Percentiles rank a stretch among this genome's conserved stretches.
These are phyloP conservation scores for Xylaria polymorpha DNA, from an alignment of 2,329 filamentous ascomycete genomes.

Conservation along the genomic window DNA sequence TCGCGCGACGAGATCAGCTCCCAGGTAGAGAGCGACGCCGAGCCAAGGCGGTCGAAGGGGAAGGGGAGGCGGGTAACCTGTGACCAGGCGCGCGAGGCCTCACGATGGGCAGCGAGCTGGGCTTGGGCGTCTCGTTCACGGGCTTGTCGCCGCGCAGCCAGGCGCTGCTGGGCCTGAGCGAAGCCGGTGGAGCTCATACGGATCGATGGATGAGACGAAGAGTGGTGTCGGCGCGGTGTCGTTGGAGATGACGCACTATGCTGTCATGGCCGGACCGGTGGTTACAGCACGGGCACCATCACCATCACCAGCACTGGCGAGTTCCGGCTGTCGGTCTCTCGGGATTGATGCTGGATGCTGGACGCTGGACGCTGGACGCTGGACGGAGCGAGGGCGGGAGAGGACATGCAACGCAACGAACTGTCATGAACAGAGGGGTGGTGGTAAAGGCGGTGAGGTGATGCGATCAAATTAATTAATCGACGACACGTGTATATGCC, in stretches of 20 bases:
- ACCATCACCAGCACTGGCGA: not conserved
- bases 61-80: slow-evolving; percentile 69
- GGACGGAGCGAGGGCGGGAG: not conserved
- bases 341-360: no score
- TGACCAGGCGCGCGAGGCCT: slow-evolving; percentile 65
- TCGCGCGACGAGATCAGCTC: slow-evolving; percentile 77
- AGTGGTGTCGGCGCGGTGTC: not conserved
- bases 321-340: slow-evolving; percentile 4
- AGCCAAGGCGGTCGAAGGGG: slow-evolving; percentile 70
- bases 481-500: not conserved
- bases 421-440: not conserved
- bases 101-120: slow-evolving; percentile 62
- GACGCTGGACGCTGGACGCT: no score
- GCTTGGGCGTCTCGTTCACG: slow-evolving; percentile 75
- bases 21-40: slow-evolving; percentile 68
- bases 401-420: not conserved
- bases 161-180: slow-evolving; percentile 87
- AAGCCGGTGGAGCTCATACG: slow-evolving; percentile 73
- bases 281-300: not conserved
- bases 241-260: slow-evolving; percentile 8
- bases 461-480: not conserved
- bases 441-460: slow-evolving; percentile 9
- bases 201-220: not conserved
- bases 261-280: slow-evolving; percentile 21
- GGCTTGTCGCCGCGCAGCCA: slow-evolving; percentile 81